Base-by-base conservation (phyloP, 768 basidiomycete genomes). In the Termitomyces sp. region DNA sequence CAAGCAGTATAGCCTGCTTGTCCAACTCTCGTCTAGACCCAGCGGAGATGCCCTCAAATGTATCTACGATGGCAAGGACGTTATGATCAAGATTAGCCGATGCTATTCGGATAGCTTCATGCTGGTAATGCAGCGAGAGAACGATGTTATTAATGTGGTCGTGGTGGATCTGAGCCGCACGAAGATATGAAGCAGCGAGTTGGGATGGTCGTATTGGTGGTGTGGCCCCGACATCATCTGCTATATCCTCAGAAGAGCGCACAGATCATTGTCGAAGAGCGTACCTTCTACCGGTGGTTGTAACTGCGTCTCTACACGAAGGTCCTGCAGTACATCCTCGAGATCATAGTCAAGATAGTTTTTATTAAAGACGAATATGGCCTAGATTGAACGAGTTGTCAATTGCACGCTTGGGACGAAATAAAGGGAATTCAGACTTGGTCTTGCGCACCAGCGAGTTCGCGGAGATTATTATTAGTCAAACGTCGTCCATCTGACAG, bases 291-390 rank as follows among this genome's bases (percentile, higher is more conserved):
- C 82, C 18, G 83, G 79, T n/a, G 87, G 85, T 64, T 91, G 88
- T 24, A 90, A 67, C 18, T 80, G 79, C 2, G 90, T 78, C 48
- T 86, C 81, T 18, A 86, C 76, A 16, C 74, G 79, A n/a, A 94
- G 80, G 45, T 84, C 80, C n/a, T 73, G 78, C 16, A 92, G 71
- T 28, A 91, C 86, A 46, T 88, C 82, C 2, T 87, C 83, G 33
- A 89, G 58, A 54, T 89, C 85, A 48, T 85, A 78, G 64, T 91
- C 90, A 40, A 94, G 81, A 67, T 89, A 90, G 67, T 83, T 78
- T 68, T 91, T 92, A 75, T 93, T 94, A 75, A 91, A 94, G 6
- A 94, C 89, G 67, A 84, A 94, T 62, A 94, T 88, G 7, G 85
- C 80, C 92, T 78, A 58, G 50, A 38, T n/a, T 2, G 28, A 55